Base-by-base conservation (phyloP, 2,329 filamentous ascomycete species). In the Waltergamsia citrina region DNA sequence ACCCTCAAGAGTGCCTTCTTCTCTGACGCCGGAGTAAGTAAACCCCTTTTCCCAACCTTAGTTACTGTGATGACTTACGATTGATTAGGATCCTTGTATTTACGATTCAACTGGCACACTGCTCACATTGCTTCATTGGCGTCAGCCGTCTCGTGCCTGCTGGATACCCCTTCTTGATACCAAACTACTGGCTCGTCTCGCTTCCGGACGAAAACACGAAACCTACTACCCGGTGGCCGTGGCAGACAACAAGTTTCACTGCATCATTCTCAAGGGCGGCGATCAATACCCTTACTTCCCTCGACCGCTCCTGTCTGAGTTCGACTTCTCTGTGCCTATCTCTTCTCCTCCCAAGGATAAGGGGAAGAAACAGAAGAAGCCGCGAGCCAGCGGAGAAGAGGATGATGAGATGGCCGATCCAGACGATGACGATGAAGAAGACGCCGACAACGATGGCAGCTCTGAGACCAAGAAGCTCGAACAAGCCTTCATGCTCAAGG, bases 121-220 rank as follows among this genome's bases (percentile, higher is more conserved):
- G 2, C 70, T 96, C 10, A 82, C 90, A 2, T 71, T 96, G 3
- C 69, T 94, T 29, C 88, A 94, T 59, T 98, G 92, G 92, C 81
- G 92, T 7, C 80, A 71, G 16, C 80, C 81, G 1, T 85, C 84
- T 4, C 81, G 92, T 50, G 92, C 88, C 8, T 79, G 74, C 38
- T 98, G 92, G 92, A 78, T 93, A 3, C 92, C 92, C 1, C 70
- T 98, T 3, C 74, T 98, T 4, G 90, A 98, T 58, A 98, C 93
- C 1, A 85, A 73, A 38, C 75, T 82, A 24, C 69, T 98, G 9
- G 71, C 85, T 1, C 86, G 92, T 40, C 72, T 95, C 4, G 82
- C 85, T 0, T 79, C 77, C 3, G 92, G 92, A 18, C 79, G 81
- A 38, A 95, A 94, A 57, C 74, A 82, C 43, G 92, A 98, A 59